A percentile compares a stretch with the other conserved stretches of the same genome.
These are phyloP conservation scores for Ottelia alismoides DNA, from an alignment of 106 monocot species.

Conservation along the genomic window DNA sequence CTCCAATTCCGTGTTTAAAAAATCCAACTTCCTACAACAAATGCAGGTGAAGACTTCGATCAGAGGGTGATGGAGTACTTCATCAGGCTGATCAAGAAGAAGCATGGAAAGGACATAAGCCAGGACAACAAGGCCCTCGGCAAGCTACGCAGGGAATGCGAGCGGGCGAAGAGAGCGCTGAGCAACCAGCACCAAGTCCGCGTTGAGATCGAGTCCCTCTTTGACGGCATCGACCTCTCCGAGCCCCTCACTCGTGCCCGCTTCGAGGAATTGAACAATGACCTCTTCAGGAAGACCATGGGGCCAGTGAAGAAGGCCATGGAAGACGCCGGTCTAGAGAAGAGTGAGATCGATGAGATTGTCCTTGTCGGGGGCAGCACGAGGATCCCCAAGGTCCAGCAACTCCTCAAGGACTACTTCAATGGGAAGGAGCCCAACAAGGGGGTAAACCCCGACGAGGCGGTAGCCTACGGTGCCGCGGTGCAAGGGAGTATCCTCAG, in stretches of 20 bases:
- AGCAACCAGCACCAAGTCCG: slow-evolving; percentile 33
- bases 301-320: slow-evolving; percentile 31
- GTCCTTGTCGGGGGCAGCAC: slow-evolving; percentile 22
- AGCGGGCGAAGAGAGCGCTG: slow-evolving; percentile 27
- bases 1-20: not conserved
- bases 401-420: slow-evolving; percentile 17
- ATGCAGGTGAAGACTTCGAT: slow-evolving; percentile 29
- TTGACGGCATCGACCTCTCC: slow-evolving; percentile 25
- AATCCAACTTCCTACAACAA: not conserved
- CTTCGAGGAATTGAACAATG: slow-evolving; percentile 30
- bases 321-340: slow-evolving; percentile 28
- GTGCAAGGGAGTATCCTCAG: slow-evolving; percentile 18
- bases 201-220: slow-evolving; percentile 22
- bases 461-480: slow-evolving; percentile 22
- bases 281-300: slow-evolving; percentile 32
- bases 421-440: slow-evolving; percentile 22
- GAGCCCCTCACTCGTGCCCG: slow-evolving; percentile 26
- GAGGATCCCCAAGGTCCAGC: slow-evolving; percentile 22
- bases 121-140: slow-evolving; percentile 32
- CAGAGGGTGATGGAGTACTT: slow-evolving; percentile 35
- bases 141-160: slow-evolving; percentile 18
- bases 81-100: slow-evolving; percentile 30
- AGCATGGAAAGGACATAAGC: slow-evolving; percentile 35
- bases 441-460: slow-evolving; percentile 22
- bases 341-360: slow-evolving; percentile 21